These are phyloP conservation scores for Syzygium malaccense DNA, from an alignment of 441 rosid genomes.

Conservation along the genomic window DNA sequence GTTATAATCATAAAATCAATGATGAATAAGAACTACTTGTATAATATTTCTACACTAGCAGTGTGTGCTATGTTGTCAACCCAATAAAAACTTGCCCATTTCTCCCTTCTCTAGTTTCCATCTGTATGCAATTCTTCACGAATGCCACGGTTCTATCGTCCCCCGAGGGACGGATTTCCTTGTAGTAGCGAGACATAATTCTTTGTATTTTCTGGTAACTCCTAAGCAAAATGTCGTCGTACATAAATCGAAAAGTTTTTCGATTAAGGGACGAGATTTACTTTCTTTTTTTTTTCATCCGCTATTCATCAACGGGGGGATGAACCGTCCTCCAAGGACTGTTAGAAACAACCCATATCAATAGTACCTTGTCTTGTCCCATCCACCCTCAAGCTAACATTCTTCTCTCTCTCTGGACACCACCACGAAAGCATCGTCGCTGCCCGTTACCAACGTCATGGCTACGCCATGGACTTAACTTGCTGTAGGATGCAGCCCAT, in stretches of 20 bases:
- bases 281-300: not conserved
- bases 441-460: not conserved
- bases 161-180: fast-evolving
- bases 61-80: not conserved
- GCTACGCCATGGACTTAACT: not conserved
- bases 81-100: not conserved
- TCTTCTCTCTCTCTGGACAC: not conserved
- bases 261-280: not conserved
- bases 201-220: not conserved
- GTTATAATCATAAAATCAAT: not conserved
- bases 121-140: not conserved
- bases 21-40: not conserved
- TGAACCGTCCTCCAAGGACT: not conserved
- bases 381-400: not conserved
- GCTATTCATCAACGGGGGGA: not conserved
- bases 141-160: not conserved
- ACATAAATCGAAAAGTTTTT: not conserved
- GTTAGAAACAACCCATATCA: not conserved
- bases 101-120: too few relatives aligned
- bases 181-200: fast-evolving
- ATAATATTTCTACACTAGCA: not conserved
- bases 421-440: not conserved
- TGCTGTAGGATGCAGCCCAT: not conserved
- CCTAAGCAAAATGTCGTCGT: not conserved
- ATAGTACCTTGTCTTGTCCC: not conserved